Base-by-base conservation (phyloP, 108 stramenopile species). In the Licmophora abbreviata region DNA sequence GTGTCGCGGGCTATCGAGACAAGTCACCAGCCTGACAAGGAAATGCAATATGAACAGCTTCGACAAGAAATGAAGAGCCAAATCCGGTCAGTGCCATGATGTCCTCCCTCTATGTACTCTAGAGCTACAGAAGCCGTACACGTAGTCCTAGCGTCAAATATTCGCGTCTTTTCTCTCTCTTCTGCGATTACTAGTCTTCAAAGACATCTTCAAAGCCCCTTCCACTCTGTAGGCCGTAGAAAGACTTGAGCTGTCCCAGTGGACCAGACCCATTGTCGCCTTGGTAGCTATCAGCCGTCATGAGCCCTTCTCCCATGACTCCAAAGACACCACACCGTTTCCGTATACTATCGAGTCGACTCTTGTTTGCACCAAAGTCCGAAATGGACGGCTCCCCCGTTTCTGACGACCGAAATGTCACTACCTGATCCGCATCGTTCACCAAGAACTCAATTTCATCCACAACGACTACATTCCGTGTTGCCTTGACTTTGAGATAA, bases 211-310 rank as follows among this genome's bases (percentile, higher is more conserved):
- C 77, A 59, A 83, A 90, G 26, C 88, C 88, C 29, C 66, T 37
- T 1, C 88, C 88, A 48, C 64, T 72, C 37, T 85, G 81, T 29
- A 83, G 56, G 40, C 88, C 88, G 56, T 83, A 90, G 43, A 90
- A 90, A n/a, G 84, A 81, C 63, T 90, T 90, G 4, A 90, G 50
- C 45, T 90, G 88, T 11, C 88, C 88, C 26, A 72, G 36, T 0
- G 76, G 63, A 15, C 73, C 72, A 45, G 75, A 71, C 8, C 77
- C 77, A 23, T 59, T 54, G 34, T 57, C 74, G 1, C 55, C 68
- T 17, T 72, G 58, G 38, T 64, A 71, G n/a, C 32, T 18, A 27
- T 69, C 75, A 9, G 66, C 68, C 10, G 69, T 66, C n/a, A n/a
- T n/a, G 46, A 83, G 24, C 17, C 66, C 69, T 32, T 71, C 77